phyloP scores from a whole-genome alignment of 2,329 filamentous ascomycete species.

The Raffaelea deltoideospora region DNA sequence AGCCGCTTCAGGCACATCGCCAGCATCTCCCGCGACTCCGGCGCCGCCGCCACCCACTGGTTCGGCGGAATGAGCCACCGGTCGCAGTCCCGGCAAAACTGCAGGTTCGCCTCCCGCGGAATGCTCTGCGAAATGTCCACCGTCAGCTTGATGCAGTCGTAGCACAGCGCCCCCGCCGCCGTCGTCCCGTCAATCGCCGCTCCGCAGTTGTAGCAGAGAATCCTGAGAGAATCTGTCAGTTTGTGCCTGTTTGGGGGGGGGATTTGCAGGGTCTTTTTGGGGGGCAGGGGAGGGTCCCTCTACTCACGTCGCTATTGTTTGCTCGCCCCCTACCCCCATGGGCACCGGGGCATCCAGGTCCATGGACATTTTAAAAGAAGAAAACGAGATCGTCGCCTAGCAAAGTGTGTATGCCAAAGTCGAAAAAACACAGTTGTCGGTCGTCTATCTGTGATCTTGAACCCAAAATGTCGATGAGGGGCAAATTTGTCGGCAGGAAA shows the following conservation, averaged over 20 bases:
- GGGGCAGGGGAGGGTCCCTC: too few relatives aligned
- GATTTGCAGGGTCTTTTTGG: too few relatives aligned
- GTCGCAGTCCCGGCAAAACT: conserved; percentile 90
- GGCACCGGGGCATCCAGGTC: conserved; percentile 17
- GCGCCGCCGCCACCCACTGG: conserved; percentile 72
- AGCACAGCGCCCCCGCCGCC: conserved; percentile 75
- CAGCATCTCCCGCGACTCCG: conserved; percentile 82
- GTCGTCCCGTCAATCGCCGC: conserved; percentile 87
- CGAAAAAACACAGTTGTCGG: neutral
- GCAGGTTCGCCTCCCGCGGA: conserved; percentile 75
- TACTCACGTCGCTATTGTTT: conserved; percentile 17
- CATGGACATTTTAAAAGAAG: conserved; percentile 11
- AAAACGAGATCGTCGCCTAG: too few relatives aligned
- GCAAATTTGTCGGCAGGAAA: too few relatives aligned
- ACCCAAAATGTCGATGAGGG: too few relatives aligned
- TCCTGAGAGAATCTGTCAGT: conserved; percentile 32
- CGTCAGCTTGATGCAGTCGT: conserved; percentile 89
- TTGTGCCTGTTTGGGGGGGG: neutral
- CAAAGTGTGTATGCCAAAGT: neutral
- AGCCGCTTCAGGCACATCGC: conserved; percentile 84
- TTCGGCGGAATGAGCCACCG: conserved; percentile 78
- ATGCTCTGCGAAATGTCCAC: conserved; percentile 87
- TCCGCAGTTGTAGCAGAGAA: conserved; percentile 96
- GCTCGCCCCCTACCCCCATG: conserved; percentile 14
- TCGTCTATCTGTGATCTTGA: too few relatives aligned